Percentiles rank a stretch among this genome's conserved stretches.
Conservation (phyloP, 1,284 basidiomycete species). For the Tetrapyrgos nigripes region DNA sequence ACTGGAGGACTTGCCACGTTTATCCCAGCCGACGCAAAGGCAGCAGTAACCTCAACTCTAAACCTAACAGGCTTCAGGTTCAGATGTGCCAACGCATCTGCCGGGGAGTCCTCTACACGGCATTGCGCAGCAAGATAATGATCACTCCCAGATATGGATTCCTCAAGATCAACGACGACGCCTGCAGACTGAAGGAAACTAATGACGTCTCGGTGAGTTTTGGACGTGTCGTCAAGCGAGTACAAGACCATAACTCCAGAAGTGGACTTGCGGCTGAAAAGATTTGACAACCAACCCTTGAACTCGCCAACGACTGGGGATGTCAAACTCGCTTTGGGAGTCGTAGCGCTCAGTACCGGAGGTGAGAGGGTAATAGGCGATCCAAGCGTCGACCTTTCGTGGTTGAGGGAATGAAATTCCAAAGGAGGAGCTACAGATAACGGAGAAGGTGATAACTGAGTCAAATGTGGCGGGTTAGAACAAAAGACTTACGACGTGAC, state of each 20-base stretch:
- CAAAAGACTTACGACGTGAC: slow-evolving; percentile 55
- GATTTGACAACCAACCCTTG: slow-evolving; percentile 83
- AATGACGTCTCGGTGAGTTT: slow-evolving; percentile 69
- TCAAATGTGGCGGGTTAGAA: slow-evolving; percentile 8
- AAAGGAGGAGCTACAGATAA: slow-evolving; percentile 31
- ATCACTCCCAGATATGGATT: slow-evolving; percentile 17
- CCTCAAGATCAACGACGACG: slow-evolving; percentile 51
- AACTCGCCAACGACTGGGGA: slow-evolving; percentile 75
- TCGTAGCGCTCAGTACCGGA: slow-evolving; percentile 19
- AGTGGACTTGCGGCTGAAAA: slow-evolving; percentile 66
- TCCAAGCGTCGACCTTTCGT: slow-evolving; percentile 23
- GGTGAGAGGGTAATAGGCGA: slow-evolving; percentile 25
- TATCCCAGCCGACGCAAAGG: slow-evolving; percentile 17
- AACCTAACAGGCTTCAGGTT: slow-evolving; percentile 51
- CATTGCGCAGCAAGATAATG: slow-evolving; percentile 58
- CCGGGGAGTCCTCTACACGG: slow-evolving; percentile 60
- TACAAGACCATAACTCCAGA: slow-evolving; percentile 63
- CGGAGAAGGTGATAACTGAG: neutral
- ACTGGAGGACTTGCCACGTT: slow-evolving; percentile 17
- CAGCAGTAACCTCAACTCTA: slow-evolving; percentile 47
- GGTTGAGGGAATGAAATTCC: slow-evolving; percentile 30
- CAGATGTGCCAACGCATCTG: slow-evolving; percentile 23
- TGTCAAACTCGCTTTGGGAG: slow-evolving; percentile 35
- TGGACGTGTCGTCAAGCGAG: slow-evolving; percentile 65
- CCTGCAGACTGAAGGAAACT: slow-evolving; percentile 75